Evolutionary conservation across 179 eudicot species (phyloP), one percentile per base, ranked within the genome.

Genomic region (Patellifolia procumbens): DNA sequence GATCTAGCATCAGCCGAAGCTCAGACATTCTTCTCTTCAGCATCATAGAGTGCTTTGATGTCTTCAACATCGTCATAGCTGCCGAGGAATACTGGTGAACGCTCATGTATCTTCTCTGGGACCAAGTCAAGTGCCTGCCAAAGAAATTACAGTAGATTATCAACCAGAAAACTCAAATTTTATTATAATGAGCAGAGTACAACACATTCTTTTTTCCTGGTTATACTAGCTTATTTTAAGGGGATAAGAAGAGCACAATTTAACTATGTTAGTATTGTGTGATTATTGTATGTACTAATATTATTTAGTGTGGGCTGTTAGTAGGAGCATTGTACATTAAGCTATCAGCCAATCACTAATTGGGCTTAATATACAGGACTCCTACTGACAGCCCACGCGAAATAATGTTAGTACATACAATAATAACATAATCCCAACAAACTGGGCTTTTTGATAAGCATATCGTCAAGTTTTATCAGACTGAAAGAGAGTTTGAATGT

Each of bases 1-100:
- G 55, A 59, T 58, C 69, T 22, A 69, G 39, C 46, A 49, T 48
- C 12, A 19, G 19, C 19, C 16, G 55, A 79, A 31, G 51, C 42
- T 79, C 72, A 77, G 37, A 62, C 64, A 1, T 37, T 75, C 16
- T 83, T 73, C 81, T 60, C 87, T 81, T 88, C 90, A 43, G 94
- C 97, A 20, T 93, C 95, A 81, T 93, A 91, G 24, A 91, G 89
- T 35, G 93, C 92, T 82, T 86, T 95, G 85, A 95, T 88, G 83
- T 91, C 95, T 80, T 91, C 99, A 22, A 95, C 97, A 79, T 95
- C 99, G 9, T 95, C 97, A 32, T 88, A 90, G 83, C 97, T 95
- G 12, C 99, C 99, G 61, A 92, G 91, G 82, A 95, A 95, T 71
- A 95, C 86, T 5, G 99, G 97, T 29, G 99, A 91, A 28, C 97